Evolutionary conservation across 2,329 filamentous ascomycete genomes (phyloP), one percentile per base, ranked within the genome.

Genomic region (Monosporascus sp.): DNA sequence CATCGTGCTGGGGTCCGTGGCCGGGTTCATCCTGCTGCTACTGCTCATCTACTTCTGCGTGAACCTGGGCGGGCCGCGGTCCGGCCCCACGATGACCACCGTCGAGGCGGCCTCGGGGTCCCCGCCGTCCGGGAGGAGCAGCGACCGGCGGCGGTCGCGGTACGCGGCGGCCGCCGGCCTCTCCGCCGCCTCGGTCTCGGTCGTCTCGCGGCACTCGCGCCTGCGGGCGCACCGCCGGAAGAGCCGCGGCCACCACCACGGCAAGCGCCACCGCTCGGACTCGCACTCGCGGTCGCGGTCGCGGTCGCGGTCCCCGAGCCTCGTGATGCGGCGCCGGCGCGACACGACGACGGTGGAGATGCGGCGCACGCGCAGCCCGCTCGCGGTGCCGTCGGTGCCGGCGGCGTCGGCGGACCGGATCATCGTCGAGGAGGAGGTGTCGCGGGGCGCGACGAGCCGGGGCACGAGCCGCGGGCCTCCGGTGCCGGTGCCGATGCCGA

Each of bases 1-100:
- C 64, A 66, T 77, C 50, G 62, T 65, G 41, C 55, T 69, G 3
- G 67, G 67, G 5, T 76, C 70, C 50, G 72, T 58, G 75, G 83
- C 24, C 79, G 67, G 63, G 5, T 68, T 68, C 56, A 38, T 68
- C 17, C 52, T 69, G 0, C 44, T 67, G 35, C 55, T 68, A 22
- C 61, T 52, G 52, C 48, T 67, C 14, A 52, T 68, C 45, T 67
- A 67, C 61, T 63, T 58, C 58, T 62, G 58, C 54, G 58, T 65
- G 45, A 66, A 62, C 58, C 52, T 68, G 8, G 65, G 65, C 19
- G 27, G 9, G 27, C 27, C 27, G 11, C 27, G 9, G 27, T 14
- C 27, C 27, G 27, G 27, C 9, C 27, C 27, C 3, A 14, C 27
- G 27, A 31, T 31, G 9, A 31, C 27, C 11, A 31, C 27, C 27